Evolutionary conservation across 2,329 filamentous ascomycete species (phyloP).

Genomic region (Chrysoporthe deuterocubensis): DNA sequence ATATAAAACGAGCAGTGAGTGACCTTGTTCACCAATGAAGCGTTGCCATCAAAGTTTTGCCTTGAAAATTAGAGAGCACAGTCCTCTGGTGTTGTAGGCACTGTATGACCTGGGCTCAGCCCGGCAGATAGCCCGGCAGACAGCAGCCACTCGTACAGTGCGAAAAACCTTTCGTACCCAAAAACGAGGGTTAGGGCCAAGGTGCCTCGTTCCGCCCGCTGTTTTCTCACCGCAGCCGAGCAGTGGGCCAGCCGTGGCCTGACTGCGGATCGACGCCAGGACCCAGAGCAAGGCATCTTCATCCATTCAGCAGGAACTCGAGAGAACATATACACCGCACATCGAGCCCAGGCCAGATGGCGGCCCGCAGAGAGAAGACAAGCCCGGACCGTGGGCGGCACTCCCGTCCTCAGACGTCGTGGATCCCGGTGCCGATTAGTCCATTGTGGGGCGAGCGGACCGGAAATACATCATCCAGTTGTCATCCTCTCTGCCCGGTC

Average conservation of each 20-base stretch:
- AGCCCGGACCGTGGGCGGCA: constrained; percentile 23
- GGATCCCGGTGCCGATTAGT: constrained; percentile 1
- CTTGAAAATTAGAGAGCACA: not conserved
- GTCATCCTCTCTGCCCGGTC: not conserved
- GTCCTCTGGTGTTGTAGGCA: not conserved
- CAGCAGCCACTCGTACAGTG: not conserved
- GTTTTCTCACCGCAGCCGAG: no score
- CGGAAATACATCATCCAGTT: not conserved
- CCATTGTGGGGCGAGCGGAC: not conserved
- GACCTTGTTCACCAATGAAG: not conserved
- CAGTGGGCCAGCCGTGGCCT: no score
- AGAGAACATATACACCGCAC: no score
- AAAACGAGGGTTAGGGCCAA: not conserved
- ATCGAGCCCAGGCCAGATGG: no score
- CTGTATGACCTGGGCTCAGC: not conserved
- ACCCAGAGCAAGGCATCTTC: not conserved
- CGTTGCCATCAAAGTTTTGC: not conserved
- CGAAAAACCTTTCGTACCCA: not conserved
- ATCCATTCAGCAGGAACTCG: not conserved
- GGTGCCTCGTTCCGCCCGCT: not conserved
- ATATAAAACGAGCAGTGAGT: not conserved
- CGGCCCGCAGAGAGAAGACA: not conserved
- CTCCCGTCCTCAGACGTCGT: constrained; percentile 13
- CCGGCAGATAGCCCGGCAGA: not conserved
- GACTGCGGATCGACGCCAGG: not conserved